Evolutionary conservation across 1,139 yeast species (phyloP).

Genomic region (Wickerhamomyces sp.): DNA sequence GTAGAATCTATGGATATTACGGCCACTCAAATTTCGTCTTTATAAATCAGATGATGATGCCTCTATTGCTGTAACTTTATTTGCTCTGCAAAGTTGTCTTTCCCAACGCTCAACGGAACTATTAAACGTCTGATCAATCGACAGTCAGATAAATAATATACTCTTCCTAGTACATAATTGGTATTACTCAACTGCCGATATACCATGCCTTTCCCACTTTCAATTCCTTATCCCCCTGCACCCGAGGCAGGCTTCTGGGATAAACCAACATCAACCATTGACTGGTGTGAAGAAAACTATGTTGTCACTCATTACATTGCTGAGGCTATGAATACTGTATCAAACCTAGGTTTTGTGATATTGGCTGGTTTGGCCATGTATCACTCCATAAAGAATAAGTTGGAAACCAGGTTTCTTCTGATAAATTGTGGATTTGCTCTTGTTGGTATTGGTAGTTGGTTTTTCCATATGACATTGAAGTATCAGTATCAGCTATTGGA

Average conservation of each 20-base stretch:
- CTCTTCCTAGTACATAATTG: too few species aligned
- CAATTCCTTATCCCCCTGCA: conserved; percentile 30
- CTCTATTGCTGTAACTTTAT: too few species aligned
- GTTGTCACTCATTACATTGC: conserved; percentile 75
- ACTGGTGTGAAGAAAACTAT: conserved; percentile 93
- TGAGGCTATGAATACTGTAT: conserved; percentile 72
- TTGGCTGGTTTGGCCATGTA: conserved; percentile 45
- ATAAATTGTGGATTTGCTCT: conserved; percentile 75
- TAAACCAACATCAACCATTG: conserved; percentile 54
- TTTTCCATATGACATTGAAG: conserved; percentile 90
- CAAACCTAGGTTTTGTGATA: conserved; percentile 61
- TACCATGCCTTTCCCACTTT: conserved; percentile 35
- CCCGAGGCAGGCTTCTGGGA: conserved; percentile 30
- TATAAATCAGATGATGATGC: too few species aligned
- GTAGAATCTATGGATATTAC: background rate
- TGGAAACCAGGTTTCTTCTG: conserved; percentile 66
- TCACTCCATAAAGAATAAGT: conserved; percentile 52
- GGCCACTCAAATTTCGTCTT: background rate
- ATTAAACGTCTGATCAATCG: too few species aligned
- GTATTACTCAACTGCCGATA: too few species aligned
- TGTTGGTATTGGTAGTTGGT: conserved; percentile 92
- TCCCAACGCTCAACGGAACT: too few species aligned
- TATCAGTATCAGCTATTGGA: conserved; percentile 89
- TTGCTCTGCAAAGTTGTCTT: too few species aligned
- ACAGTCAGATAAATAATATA: too few species aligned